Evolutionary conservation across 768 basidiomycete species (phyloP), one percentile per base, ranked within the genome.

Genomic region (Termitomyces sp.): DNA sequence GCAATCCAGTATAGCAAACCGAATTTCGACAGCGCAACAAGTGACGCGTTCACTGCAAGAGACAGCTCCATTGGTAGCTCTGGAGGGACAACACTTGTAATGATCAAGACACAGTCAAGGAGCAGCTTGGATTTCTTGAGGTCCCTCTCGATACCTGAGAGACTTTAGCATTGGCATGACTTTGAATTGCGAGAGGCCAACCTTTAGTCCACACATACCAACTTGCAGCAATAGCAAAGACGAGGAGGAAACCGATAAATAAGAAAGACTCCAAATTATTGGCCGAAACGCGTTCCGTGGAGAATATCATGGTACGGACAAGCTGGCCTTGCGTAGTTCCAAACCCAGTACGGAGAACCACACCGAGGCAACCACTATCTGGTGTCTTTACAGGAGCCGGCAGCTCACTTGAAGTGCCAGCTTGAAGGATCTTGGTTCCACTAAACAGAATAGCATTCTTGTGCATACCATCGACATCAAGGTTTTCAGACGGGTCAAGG

Each of bases 141-240:
- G 37, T 91, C 86, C 56, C 94, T 79, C 69, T 97, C 94, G 47
- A 98, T 88, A 62, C 94, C 92, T 94, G 50, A 15, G 44, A 31
- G 37, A 45, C 12, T 42, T 54, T 44, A 50, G 37, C 0, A 54
- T n/a, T 5, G 31, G 9, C 8, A n/a, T 49, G 17, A 28, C 23
- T 23, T 55, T 35, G 10, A 26, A 44, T 52, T 26, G 50, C 26
- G 21, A 44, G 65, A 31, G 8, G 58, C 79, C 59, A 21, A 88
- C 94, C 96, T 76, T 94, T 93, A 31, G 87, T 82, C 97, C 97
- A 98, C 26, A 98, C 97, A 74, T 99, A 98, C 81, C 94, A 96
- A 66, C 89, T 92, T 0, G 97, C 97, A 33, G 96, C 96, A 63
- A 98, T 89, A 42, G 97, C 97, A 67, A 99, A 98, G 60, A 98